Evolutionary conservation across 805 yeast genomes (phyloP), one percentile per base, ranked within the genome.

Genomic region (Candida glaebosa): DNA sequence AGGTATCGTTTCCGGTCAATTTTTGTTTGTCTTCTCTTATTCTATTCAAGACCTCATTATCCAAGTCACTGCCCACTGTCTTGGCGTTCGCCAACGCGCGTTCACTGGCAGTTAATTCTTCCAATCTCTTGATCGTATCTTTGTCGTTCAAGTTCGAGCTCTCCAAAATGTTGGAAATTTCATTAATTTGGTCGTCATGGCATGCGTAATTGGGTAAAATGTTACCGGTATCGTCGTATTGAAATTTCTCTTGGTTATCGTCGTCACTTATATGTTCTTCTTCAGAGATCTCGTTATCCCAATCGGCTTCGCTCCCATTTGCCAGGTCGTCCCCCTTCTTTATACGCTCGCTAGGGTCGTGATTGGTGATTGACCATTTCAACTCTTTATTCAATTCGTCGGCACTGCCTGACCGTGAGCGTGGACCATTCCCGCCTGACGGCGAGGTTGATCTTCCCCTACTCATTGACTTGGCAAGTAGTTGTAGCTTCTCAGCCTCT

Each of bases 271-370:
- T 69, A 47, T 78, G 79, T 51, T 79, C 84, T 48, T 79, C 84
- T 39, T 79, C 83, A 53, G 79, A 72, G 9, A 62, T 62, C 41
- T 69, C 75, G 40, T 64, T 49, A 24, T 54, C 51, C 60, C 62
- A 61, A 39, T 45, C 37, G 38, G 43, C 36, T 19, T 49, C 36
- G 38, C 44, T 45, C 8, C 54, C 45, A 8, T 38, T 39, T 6
- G 39, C 40, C 3, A 17, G 15, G n/a, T 37, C 41, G 14, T 40
- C 41, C 10, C 32, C 20, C n/a, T 54, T 52, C 10, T 51, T 54
- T 26, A 83, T 57, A 44, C 93, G 64, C 51, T 82, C 84, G 47
- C 82, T 81, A 0, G 95, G 95, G 51, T 85, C 90, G 50, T 80
- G 85, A 41, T 77, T 75, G 37, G 86, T 71, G 32, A 85, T 81